phyloP scores from a whole-genome alignment of 345 rosid species.

The Syzygium grande region DNA sequence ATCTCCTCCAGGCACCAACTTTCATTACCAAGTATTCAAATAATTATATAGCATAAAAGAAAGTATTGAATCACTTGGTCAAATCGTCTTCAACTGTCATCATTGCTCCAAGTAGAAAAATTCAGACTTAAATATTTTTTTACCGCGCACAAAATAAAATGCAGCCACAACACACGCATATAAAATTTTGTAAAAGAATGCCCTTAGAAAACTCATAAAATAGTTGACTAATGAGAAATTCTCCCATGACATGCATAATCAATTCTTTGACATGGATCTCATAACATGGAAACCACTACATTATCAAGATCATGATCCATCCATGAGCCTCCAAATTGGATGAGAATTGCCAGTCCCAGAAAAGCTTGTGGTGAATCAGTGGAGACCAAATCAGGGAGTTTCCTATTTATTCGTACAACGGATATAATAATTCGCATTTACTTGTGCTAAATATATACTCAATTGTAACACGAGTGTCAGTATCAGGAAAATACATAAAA shows the following conservation, averaged over 20 bases:
- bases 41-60: not conserved
- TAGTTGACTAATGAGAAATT: not conserved
- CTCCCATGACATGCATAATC: not conserved
- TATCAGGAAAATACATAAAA: not conserved
- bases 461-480: not conserved
- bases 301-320: not conserved
- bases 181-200: not conserved
- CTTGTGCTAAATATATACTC: not conserved
- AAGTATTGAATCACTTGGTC: not conserved
- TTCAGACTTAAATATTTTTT: not conserved
- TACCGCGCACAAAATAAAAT: not conserved
- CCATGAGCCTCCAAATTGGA: not conserved
- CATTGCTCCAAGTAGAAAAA: not conserved
- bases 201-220: not conserved
- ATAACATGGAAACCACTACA: not conserved
- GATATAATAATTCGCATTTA: not conserved
- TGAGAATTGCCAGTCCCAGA: not conserved
- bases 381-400: not conserved
- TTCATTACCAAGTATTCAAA: not conserved
- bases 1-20: not conserved
- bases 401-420: not conserved
- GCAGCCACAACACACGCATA: not conserved
- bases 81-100: not conserved
- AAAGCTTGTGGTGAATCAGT: not conserved
- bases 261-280: not conserved